Conservation (phyloP, 192 early-diverging fungal species). For the Geranomyces variabilis region DNA sequence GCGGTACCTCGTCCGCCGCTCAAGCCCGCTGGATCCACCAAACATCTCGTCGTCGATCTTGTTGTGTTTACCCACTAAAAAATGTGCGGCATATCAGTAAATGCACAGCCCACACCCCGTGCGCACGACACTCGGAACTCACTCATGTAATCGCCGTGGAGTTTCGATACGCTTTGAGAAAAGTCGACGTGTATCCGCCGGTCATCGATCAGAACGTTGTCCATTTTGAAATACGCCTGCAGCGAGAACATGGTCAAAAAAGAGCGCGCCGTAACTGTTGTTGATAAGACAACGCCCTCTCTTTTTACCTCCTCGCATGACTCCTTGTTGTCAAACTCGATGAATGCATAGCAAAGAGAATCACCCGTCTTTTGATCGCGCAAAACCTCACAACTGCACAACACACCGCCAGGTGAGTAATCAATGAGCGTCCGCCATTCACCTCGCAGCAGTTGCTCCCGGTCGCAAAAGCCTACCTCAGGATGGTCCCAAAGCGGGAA, state of each 20-base stretch:
- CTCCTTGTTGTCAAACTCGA: constrained; percentile 89
- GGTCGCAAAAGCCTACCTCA: constrained; percentile 50
- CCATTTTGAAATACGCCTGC: constrained; percentile 93
- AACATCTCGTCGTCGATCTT: constrained; percentile 29
- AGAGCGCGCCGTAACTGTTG: no score
- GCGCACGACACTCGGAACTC: no score
- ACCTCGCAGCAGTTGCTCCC: not conserved
- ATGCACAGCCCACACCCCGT: not conserved
- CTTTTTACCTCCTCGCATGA: constrained; percentile 76
- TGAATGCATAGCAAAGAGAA: constrained; percentile 93
- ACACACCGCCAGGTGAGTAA: not conserved
- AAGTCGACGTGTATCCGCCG: constrained; percentile 96
- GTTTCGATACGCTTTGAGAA: constrained; percentile 89
- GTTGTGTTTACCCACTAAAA: constrained; percentile 37
- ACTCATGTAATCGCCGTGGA: constrained; percentile 78
- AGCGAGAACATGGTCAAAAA: not conserved
- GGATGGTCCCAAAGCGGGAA: constrained; percentile 85
- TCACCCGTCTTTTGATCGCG: constrained; percentile 80
- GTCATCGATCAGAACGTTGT: constrained; percentile 95
- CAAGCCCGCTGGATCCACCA: constrained; percentile 38
- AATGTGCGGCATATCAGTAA: not conserved
- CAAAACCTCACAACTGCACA: constrained; percentile 83
- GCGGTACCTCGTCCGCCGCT: constrained; percentile 40
- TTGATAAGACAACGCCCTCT: no score
- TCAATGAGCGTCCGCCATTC: not conserved